phyloP scores from a whole-genome alignment of 306 rosid genomes.

The Arachis hypogaea region DNA sequence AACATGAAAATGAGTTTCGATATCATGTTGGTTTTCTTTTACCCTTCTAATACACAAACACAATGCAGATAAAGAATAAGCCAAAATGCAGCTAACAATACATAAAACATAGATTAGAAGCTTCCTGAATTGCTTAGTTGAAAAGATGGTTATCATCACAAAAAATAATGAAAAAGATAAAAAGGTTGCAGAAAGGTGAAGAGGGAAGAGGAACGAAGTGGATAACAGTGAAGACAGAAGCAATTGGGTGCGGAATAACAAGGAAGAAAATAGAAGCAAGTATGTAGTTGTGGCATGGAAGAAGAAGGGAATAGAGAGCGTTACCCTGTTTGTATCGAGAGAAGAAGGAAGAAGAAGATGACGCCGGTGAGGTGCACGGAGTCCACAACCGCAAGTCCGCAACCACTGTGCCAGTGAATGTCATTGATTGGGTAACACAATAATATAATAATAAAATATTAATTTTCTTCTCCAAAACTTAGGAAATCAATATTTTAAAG shows the following conservation, averaged over 20 bases:
- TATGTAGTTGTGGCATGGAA: not conserved
- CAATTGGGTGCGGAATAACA: not conserved
- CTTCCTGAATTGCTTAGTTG: not conserved
- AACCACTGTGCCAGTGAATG: not conserved
- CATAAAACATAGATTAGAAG: not conserved
- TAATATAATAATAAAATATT: too few species aligned
- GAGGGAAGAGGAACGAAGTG: too few species aligned
- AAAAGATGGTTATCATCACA: not conserved
- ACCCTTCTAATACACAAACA: not conserved
- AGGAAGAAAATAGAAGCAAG: not conserved
- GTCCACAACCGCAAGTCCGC: not conserved
- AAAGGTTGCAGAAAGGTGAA: too few species aligned
- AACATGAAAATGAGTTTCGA: not conserved
- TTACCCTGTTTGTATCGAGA: not conserved
- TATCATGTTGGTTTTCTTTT: not conserved
- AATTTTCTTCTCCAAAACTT: too few species aligned
- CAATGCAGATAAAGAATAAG: not conserved
- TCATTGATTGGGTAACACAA: not conserved
- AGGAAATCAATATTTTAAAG: too few species aligned
- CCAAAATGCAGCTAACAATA: not conserved
- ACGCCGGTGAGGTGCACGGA: not conserved
- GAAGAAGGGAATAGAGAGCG: not conserved
- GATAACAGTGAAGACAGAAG: too few species aligned
- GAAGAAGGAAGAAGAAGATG: not conserved
- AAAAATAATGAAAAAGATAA: too few species aligned